A percentile compares a stretch with the other conserved stretches of the same genome.
These are phyloP conservation scores for Ceratocystis ficicola DNA, from an alignment of 2,329 filamentous ascomycete species.

Conservation along the genomic window DNA sequence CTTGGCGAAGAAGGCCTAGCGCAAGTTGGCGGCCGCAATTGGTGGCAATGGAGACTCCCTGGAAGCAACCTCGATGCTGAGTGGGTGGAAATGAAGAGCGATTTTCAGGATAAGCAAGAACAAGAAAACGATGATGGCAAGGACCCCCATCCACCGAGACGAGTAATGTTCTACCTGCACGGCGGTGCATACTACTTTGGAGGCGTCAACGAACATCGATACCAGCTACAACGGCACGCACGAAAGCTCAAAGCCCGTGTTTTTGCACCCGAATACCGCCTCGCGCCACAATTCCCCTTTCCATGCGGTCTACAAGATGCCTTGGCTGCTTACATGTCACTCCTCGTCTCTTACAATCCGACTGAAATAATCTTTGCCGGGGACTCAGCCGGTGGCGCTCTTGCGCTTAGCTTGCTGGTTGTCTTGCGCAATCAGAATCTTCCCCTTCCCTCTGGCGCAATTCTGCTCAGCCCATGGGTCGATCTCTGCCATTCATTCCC, in stretches of 20 bases:
- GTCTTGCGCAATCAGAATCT: conserved; percentile 70
- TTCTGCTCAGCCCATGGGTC: conserved; percentile 90
- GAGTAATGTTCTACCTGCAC: conserved; percentile 88
- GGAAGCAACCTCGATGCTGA: conserved; percentile 61
- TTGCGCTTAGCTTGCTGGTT: conserved; percentile 71
- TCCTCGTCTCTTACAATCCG: conserved; percentile 64
- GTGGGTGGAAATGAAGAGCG: conserved; percentile 90
- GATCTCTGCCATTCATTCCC: conserved; percentile 94
- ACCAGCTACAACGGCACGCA: conserved; percentile 92
- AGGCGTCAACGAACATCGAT: conserved; percentile 91
- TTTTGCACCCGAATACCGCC: conserved; percentile 73
- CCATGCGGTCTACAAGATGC: conserved; percentile 88
- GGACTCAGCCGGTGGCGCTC: conserved; percentile 86
- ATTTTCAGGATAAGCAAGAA: conserved; percentile 38
- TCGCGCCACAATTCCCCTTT: conserved; percentile 90
- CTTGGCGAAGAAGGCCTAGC: conserved; percentile 65
- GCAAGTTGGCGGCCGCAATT: conserved; percentile 64
- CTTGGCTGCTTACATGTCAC: conserved; percentile 72
- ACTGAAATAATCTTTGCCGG: conserved; percentile 77
- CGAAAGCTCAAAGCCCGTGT: conserved; percentile 84
- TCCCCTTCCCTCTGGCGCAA: conserved; percentile 75
- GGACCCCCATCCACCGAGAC: conserved; percentile 26
- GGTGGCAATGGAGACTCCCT: conserved; percentile 80
- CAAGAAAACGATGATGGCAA: conserved; percentile 42
- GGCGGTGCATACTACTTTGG: conserved; percentile 94